phyloP scores from a whole-genome alignment of 73 alveolate species.

The Tetrahymena malaccensis region DNA sequence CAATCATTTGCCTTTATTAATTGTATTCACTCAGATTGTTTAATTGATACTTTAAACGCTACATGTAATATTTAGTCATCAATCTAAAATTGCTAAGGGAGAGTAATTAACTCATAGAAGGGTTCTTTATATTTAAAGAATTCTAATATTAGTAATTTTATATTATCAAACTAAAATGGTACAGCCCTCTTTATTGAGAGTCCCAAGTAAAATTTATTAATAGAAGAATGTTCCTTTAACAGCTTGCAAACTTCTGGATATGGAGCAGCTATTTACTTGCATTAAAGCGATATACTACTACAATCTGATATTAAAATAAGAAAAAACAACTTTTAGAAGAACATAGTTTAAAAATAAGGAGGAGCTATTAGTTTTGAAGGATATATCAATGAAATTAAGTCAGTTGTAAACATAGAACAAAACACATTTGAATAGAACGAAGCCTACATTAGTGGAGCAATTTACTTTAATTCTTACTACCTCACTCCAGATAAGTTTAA shows the following conservation, averaged over 20 bases:
- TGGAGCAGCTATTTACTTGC: neutral
- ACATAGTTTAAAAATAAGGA: neutral
- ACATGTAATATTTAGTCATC: neutral
- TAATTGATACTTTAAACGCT: neutral
- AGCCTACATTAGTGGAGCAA: neutral
- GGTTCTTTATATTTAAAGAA: neutral
- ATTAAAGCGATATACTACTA: neutral
- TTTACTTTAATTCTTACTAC: neutral
- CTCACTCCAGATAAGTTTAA: neutral
- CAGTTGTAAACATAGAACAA: neutral
- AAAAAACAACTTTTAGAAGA: neutral
- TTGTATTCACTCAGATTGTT: neutral
- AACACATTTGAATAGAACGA: neutral
- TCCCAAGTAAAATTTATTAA: neutral
- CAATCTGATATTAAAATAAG: neutral
- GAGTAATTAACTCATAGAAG: neutral
- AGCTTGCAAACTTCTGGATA: neutral
- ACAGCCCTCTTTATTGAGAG: neutral
- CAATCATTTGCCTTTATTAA: neutral
- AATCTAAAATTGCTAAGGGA: neutral
- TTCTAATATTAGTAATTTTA: neutral
- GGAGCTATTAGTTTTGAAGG: neutral
- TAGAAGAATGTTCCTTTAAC: neutral
- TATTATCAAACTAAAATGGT: neutral
- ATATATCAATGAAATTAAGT: neutral